A percentile compares a stretch with the other conserved stretches of the same genome.
These are phyloP conservation scores for Penicillium angulare DNA, from an alignment of 495 filamentous ascomycete genomes.

Conservation along the genomic window DNA sequence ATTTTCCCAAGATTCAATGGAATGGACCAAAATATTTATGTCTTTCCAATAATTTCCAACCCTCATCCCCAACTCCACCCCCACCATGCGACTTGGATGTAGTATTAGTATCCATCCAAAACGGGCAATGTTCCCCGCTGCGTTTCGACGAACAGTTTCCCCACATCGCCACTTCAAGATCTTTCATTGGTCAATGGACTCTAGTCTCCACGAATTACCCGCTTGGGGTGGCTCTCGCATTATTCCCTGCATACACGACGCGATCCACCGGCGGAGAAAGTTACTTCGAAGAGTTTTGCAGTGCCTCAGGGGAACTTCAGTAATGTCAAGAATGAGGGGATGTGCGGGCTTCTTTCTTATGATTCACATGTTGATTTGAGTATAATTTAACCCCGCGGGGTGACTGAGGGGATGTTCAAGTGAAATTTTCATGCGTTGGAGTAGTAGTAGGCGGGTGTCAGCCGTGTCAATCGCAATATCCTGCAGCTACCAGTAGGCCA, in stretches of 20 bases:
- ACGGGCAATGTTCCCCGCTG: constrained; percentile 13
- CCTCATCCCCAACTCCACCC: background rate
- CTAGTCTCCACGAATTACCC: too few relatives aligned
- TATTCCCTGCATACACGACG: background rate
- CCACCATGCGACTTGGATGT: too few relatives aligned
- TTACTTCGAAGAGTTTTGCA: background rate
- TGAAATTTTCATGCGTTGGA: too few relatives aligned
- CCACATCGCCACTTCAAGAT: background rate
- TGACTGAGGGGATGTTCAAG: too few relatives aligned
- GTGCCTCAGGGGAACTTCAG: background rate
- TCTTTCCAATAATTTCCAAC: background rate
- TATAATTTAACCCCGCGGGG: too few relatives aligned
- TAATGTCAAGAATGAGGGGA: background rate
- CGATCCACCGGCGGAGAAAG: background rate
- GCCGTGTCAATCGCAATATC: too few relatives aligned
- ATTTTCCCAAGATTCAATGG: too few relatives aligned
- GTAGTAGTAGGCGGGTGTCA: too few relatives aligned
- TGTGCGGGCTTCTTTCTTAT: too few relatives aligned
- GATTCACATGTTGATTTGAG: too few relatives aligned
- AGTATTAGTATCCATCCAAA: background rate
- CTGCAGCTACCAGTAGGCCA: too few relatives aligned
- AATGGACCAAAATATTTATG: background rate
- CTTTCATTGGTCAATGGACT: background rate
- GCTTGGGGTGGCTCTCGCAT: background rate
- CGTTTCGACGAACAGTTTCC: background rate